These are phyloP conservation scores for Phyllosticta capitalensis DNA, from an alignment of 2,329 filamentous ascomycete genomes.

Conservation along the genomic window DNA sequence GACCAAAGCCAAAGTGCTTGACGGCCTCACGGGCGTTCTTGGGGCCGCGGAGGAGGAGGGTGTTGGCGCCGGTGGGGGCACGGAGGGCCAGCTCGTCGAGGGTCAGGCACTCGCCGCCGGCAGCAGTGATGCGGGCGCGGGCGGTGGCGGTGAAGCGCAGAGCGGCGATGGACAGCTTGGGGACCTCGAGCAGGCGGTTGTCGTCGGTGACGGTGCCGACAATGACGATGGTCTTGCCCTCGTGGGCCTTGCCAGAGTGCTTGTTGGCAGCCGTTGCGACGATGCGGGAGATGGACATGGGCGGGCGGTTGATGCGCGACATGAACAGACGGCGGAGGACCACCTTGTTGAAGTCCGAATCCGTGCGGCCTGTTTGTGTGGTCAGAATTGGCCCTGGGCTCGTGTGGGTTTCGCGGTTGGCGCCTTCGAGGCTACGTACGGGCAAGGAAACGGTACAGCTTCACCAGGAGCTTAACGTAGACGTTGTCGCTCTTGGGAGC, in stretches of 20 bases:
- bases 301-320: constrained; percentile 87
- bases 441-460: constrained; percentile 94
- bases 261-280: constrained; percentile 50
- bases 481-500: constrained; percentile 98
- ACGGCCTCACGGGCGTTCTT: constrained; percentile 97
- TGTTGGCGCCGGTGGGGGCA: constrained; percentile 93
- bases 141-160: constrained; percentile 95
- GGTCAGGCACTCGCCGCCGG: constrained; percentile 90
- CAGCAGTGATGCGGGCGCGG: constrained; percentile 83
- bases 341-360: constrained; percentile 97
- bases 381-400: background rate
- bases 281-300: constrained; percentile 90
- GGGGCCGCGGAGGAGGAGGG: constrained; percentile 89
- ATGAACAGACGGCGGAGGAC: constrained; percentile 95
- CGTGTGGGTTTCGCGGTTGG: background rate
- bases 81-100: constrained; percentile 95
- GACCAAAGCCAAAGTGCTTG: constrained; percentile 98
- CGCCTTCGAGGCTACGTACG: constrained; percentile 51
- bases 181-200: constrained; percentile 74
- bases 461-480: constrained; percentile 93
- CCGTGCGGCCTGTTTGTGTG: constrained; percentile 66
- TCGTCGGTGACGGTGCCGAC: constrained; percentile 96
- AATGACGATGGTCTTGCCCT: constrained; percentile 80
- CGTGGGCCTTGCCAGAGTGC: constrained; percentile 44
- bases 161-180: constrained; percentile 88